Evolutionary conservation across 768 basidiomycete species (phyloP).

Genomic region (Gloeostereum incarnatum): DNA sequence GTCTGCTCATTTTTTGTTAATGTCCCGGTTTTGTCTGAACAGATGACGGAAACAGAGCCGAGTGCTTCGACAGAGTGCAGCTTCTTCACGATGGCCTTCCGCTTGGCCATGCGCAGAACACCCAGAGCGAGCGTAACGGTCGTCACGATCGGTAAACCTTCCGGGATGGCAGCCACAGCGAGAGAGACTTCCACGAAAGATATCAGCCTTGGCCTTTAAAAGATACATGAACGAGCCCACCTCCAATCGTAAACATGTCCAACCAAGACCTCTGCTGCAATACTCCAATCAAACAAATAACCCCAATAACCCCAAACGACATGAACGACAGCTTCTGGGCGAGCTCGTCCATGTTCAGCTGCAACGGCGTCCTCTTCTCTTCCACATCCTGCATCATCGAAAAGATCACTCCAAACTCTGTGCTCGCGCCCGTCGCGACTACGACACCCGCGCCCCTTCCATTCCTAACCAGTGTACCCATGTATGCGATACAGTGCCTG

Average conservation of each 20-base stretch:
- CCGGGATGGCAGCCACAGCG: slow-evolving; percentile 97
- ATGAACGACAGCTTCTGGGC: slow-evolving; percentile 85
- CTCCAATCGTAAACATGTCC: slow-evolving; percentile 99
- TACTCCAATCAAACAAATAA: slow-evolving; percentile 88
- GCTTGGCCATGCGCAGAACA: slow-evolving; percentile 87
- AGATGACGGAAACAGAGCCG: slow-evolving; percentile 94
- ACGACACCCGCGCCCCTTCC: slow-evolving; percentile 84
- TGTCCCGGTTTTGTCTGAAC: slow-evolving; percentile 97
- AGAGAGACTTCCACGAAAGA: slow-evolving; percentile 62
- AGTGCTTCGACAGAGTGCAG: slow-evolving; percentile 91
- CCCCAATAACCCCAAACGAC: slow-evolving; percentile 90
- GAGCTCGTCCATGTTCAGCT: slow-evolving; percentile 93
- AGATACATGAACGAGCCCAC: slow-evolving; percentile 30
- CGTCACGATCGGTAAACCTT: slow-evolving; percentile 94
- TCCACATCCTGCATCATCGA: slow-evolving; percentile 98
- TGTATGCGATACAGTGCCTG: slow-evolving; percentile 81
- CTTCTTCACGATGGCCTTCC: slow-evolving; percentile 96
- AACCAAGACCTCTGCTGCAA: slow-evolving; percentile 82
- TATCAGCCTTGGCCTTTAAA: slow-evolving; percentile 11
- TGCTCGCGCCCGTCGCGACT: slow-evolving; percentile 75
- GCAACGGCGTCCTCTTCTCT: slow-evolving; percentile 87
- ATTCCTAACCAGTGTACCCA: slow-evolving; percentile 92
- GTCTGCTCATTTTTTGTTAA: slow-evolving; percentile 96
- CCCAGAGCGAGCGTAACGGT: slow-evolving; percentile 95
- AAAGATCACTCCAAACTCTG: slow-evolving; percentile 95